Evolutionary conservation across 208 protist genomes (phyloP), one percentile per base, ranked within the genome.

Genomic region (Giardia duodenalis): DNA sequence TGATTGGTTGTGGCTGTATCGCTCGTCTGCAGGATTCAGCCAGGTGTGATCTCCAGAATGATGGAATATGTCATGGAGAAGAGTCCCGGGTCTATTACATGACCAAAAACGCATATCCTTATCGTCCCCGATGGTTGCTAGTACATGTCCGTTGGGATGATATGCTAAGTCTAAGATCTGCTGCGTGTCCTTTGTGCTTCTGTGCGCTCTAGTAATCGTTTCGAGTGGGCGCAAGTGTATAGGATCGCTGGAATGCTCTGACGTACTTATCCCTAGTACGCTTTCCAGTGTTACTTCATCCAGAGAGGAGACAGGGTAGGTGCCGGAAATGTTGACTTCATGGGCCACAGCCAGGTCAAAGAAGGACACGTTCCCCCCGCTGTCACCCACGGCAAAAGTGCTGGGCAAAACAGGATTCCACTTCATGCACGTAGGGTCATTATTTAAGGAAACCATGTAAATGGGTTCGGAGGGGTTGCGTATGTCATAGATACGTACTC

Each of bases 91-190:
- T 45, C 86, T 4, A 89, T 19, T 46, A 45, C 44, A 46, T 44
- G 86, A 45, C 86, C 86, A 89, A 45, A 89, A 89, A 45, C 86
- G 4, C 4, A 89, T 4, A 89, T 89, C 86, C 42, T 89, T 89
- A 44, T 89, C 86, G 42, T 4, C 86, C 4, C 86, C 86, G 4
- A 44, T 44, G 42, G 22, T 89, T 45, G 86, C 44, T n/a, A 89
- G 42, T 19, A 44, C 4, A 45, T 89, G 4, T 89, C 86, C 86
- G 4, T 46, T 46, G 4, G 86, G 86, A 45, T 89, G 86, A 46
- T 10, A 10, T 19, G 3, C 4, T 45, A 89, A 89, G 42, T 89
- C 86, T 46, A 89, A 19, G 42, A 89, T 89, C 42, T n/a, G 3
- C 42, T 46, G 57, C 19, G 10, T 30, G 30, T 76, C 57, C 57